Evolutionary conservation across 441 rosid genomes (phyloP), one percentile per base, ranked within the genome.

Genomic region (Geranium incanum): DNA sequence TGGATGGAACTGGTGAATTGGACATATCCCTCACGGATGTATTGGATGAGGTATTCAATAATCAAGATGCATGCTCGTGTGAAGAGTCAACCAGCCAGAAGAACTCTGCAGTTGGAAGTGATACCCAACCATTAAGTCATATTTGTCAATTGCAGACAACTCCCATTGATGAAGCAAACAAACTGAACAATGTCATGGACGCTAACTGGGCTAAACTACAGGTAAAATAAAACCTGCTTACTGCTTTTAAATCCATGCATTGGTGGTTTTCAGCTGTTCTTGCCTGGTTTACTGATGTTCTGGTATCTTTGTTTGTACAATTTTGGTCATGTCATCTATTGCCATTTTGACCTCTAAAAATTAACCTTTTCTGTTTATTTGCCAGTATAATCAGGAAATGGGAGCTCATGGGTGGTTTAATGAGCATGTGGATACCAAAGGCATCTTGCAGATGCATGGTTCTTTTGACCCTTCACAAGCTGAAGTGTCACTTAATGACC

Each of bases 11-110:
- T 3, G 43, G 78, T 76, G 84, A 79, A 64, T 88, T 78, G 37
- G 93, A 90, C 78, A 82, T 78, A 21, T 76, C 83, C 18, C 67
- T 89, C 41, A 65, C 79, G 5, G 87, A 84, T 2, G 71, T 89
- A 70, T 81, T 84, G 70, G 84, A 84, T 81, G 89, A 78, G 68
- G 80, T 83, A 45, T 85, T 81, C 65, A 76, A 81, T 71, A 81
- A 77, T 80, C 78, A 76, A 7, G 85, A 79, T 12, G 89, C 78
- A 41, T 83, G 48, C 59, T 81, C 85, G 38, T 78, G 71, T 76
- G 90, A 80, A 77, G 88, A 83, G 65, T 78, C 82, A 15, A 72
- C 68, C 57, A 72, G 81, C 63, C 74, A 72, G 76, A 84, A 80
- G 76, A 79, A 78, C 28, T 39, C 37, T 28, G 68, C 23, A 37